Percentiles rank a stretch among this genome's conserved stretches.
phyloP scores from a whole-genome alignment of 441 rosid genomes.

The Omphalea diandra region DNA sequence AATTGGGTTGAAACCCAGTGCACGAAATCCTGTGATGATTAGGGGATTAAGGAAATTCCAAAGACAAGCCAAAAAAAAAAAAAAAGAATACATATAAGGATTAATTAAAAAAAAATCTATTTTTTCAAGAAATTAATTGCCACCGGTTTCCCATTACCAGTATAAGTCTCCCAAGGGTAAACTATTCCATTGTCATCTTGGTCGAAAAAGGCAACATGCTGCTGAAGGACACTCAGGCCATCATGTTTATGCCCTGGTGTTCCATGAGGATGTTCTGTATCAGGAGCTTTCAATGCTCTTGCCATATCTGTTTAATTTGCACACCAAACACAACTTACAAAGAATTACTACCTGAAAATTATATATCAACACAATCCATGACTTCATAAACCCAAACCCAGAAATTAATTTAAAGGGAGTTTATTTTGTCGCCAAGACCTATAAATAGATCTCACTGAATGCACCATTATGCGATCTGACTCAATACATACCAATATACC shows the following conservation, averaged over 20 bases:
- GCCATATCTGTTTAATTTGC: slow-evolving; percentile 54
- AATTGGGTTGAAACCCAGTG: slow-evolving; percentile 62
- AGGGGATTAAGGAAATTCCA: neutral
- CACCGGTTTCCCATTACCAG: slow-evolving; percentile 36
- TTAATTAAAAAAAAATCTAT: neutral
- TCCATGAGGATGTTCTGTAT: slow-evolving; percentile 61
- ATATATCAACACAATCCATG: neutral
- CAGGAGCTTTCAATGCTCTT: slow-evolving; percentile 74
- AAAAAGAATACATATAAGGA: too few species aligned
- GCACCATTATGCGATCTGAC: too few species aligned
- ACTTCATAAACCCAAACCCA: neutral
- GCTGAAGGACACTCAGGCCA: slow-evolving; percentile 75
- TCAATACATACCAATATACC: too few species aligned
- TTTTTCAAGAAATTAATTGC: too few species aligned
- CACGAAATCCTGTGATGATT: slow-evolving; percentile 46
- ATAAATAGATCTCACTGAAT: too few species aligned
- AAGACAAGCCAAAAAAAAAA: neutral
- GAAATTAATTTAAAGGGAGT: too few species aligned
- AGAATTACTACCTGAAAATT: neutral
- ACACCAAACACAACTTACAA: neutral
- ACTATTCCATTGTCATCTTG: slow-evolving; percentile 67
- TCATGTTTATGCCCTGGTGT: slow-evolving; percentile 50
- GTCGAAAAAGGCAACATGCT: slow-evolving; percentile 84
- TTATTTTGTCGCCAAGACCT: too few species aligned
- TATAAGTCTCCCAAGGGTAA: slow-evolving; percentile 82